Evolutionary conservation across 1,139 yeast genomes (phyloP).

Genomic region (Suhomyces terraborum): DNA sequence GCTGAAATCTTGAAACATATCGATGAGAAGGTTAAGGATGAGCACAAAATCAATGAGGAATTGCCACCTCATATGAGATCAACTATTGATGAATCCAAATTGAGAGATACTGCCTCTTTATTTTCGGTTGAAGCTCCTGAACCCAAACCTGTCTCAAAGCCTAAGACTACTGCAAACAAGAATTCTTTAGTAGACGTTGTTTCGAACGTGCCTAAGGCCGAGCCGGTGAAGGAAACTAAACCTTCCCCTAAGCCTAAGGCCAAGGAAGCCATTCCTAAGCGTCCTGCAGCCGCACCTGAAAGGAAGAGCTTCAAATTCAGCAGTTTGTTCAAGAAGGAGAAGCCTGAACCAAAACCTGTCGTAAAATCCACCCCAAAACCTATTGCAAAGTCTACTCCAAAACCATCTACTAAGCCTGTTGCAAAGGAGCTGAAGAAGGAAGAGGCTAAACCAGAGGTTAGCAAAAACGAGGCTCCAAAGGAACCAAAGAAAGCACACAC

Average conservation of each 20-base stretch:
- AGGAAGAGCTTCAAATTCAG: conserved; percentile 19
- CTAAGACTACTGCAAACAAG: conserved; percentile 5
- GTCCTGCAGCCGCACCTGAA: conserved; percentile 13
- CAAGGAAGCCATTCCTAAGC: conserved; percentile 6
- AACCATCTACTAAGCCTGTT: conserved; percentile 5
- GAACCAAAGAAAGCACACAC: conserved; percentile 5
- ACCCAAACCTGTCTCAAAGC: conserved; percentile 22
- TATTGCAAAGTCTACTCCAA: conserved; percentile 10
- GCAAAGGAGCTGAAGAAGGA: neutral
- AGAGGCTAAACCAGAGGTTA: conserved; percentile 1
- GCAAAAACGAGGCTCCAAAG: conserved; percentile 1
- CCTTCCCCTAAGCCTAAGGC: conserved; percentile 10
- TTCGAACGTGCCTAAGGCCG: neutral
- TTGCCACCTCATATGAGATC: conserved; percentile 55
- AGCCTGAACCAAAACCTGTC: conserved; percentile 8
- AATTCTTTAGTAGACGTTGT: neutral
- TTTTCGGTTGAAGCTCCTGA: conserved; percentile 30
- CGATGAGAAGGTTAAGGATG: conserved; percentile 42
- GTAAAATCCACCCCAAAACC: conserved; percentile 10
- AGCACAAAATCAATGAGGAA: conserved; percentile 47
- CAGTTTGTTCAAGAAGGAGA: conserved; percentile 17
- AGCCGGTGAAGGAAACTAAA: conserved; percentile 4
- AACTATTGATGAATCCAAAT: conserved; percentile 43
- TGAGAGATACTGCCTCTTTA: conserved; percentile 45
- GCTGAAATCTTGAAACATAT: conserved; percentile 35